These are phyloP conservation scores for Candida arabinofermentans DNA, from an alignment of 805 yeast genomes.

Conservation along the genomic window DNA sequence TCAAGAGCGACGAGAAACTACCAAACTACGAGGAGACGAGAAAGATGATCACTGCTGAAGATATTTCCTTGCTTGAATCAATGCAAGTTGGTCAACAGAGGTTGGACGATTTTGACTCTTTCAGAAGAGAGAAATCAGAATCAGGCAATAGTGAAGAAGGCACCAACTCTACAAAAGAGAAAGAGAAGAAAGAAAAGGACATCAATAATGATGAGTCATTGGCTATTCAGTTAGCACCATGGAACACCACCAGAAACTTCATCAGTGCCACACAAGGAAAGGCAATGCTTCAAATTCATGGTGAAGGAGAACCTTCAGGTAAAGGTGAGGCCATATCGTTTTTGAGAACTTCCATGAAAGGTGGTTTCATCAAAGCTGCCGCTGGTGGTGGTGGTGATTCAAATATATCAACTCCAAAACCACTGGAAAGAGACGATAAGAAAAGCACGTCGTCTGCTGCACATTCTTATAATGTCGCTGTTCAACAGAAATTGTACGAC, in stretches of 20 bases:
- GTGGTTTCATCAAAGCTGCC: conserved; percentile 56
- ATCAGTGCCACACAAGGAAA: conserved; percentile 93
- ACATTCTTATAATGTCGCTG: conserved; percentile 74
- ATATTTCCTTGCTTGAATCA: conserved; percentile 76
- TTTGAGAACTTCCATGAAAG: conserved; percentile 89
- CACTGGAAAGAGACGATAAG: conserved; percentile 28
- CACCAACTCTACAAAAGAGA: conserved; percentile 3
- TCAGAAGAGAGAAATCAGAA: conserved; percentile 36
- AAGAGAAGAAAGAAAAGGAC: conserved; percentile 22
- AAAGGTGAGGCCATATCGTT: conserved; percentile 87
- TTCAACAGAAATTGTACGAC: conserved; percentile 88
- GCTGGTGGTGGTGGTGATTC: conserved; percentile 12
- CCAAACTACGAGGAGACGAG: conserved; percentile 75
- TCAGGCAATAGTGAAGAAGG: conserved; percentile 7
- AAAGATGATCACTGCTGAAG: conserved; percentile 89
- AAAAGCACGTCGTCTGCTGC: conserved; percentile 45
- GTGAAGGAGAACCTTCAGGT: conserved; percentile 93
- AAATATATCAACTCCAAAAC: conserved; percentile 16
- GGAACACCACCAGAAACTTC: conserved; percentile 92
- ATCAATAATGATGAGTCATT: conserved; percentile 51
- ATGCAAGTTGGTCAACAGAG: conserved; percentile 93
- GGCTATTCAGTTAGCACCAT: conserved; percentile 85
- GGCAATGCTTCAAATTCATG: conserved; percentile 92
- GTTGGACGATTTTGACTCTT: conserved; percentile 73
- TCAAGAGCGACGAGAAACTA: conserved; percentile 62